These are phyloP conservation scores for Candida vartiovaarae DNA, from an alignment of 805 yeast genomes.

Conservation along the genomic window DNA sequence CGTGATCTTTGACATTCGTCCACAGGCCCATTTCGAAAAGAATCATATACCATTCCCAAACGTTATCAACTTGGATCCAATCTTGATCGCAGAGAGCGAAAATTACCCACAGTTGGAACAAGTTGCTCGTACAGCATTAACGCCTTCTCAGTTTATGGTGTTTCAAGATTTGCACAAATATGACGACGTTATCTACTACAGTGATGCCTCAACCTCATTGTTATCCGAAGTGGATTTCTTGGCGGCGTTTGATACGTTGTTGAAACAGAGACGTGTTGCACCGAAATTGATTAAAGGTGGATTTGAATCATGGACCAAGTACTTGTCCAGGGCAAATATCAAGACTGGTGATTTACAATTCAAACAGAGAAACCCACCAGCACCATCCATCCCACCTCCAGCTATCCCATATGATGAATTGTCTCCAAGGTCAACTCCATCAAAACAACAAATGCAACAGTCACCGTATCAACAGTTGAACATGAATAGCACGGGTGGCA, in stretches of 20 bases:
- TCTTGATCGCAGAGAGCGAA: slow-evolving; percentile 27
- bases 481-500: slow-evolving; percentile 1
- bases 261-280: slow-evolving; percentile 8
- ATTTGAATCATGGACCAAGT: slow-evolving; percentile 35
- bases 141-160: slow-evolving; percentile 9
- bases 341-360: slow-evolving; percentile 16
- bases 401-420: slow-evolving; percentile 7
- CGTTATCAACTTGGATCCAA: slow-evolving; percentile 35
- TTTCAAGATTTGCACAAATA: slow-evolving; percentile 27
- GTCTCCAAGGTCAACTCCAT: slow-evolving; percentile 5
- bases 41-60: slow-evolving; percentile 33
- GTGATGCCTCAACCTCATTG: slow-evolving; percentile 30
- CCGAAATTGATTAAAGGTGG: slow-evolving; percentile 36
- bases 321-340: slow-evolving; percentile 24
- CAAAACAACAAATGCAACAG: not conserved
- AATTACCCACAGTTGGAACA: slow-evolving; percentile 24
- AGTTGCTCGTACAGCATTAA: slow-evolving; percentile 2
- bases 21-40: slow-evolving; percentile 24
- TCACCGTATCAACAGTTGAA: too few species aligned
- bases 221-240: slow-evolving; percentile 26
- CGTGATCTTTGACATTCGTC: slow-evolving; percentile 35
- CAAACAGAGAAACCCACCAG: slow-evolving; percentile 22
- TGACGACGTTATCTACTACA: slow-evolving; percentile 32
- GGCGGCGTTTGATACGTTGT: slow-evolving; percentile 22
- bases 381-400: slow-evolving; percentile 24